Conservation (phyloP, 2,329 filamentous ascomycete species). For the Curvularia verruculosa region DNA sequence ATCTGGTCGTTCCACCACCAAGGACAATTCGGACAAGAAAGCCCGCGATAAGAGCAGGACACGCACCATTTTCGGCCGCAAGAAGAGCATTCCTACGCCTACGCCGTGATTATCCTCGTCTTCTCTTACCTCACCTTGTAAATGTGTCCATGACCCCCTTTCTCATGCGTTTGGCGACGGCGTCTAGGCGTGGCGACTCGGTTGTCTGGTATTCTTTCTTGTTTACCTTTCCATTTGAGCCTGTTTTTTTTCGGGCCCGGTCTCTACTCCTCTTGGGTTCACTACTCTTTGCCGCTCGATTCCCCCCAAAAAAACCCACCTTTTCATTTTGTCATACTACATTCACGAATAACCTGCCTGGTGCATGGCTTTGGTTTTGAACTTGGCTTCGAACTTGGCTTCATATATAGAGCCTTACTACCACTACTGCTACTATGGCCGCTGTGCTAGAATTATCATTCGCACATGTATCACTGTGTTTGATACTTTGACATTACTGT, state of each 20-base stretch:
- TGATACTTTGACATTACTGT: constrained; percentile 15
- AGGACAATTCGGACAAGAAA: constrained; percentile 62
- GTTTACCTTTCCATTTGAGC: constrained; percentile 36
- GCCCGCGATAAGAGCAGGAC: constrained; percentile 76
- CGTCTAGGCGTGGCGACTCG: constrained; percentile 36
- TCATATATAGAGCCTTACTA: neutral
- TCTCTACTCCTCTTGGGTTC: too few relatives aligned
- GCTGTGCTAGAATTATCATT: constrained; percentile 1
- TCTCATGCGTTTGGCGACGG: constrained; percentile 40
- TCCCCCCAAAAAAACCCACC: constrained; percentile 18
- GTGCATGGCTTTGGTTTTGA: constrained; percentile 28
- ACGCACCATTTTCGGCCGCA: constrained; percentile 73
- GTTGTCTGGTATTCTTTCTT: constrained; percentile 29
- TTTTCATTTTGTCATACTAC: constrained; percentile 20
- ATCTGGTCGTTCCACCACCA: constrained; percentile 54
- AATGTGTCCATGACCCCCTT: constrained; percentile 43
- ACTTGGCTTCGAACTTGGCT: constrained; percentile 22
- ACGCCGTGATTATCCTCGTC: constrained; percentile 13
- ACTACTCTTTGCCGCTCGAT: constrained; percentile 12
- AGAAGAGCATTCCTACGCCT: constrained; percentile 51
- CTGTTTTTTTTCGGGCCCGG: neutral
- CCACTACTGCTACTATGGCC: neutral
- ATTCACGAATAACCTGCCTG: constrained; percentile 34
- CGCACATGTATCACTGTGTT: constrained; percentile 12
- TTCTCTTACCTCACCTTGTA: constrained; percentile 20